phyloP scores from a whole-genome alignment of 306 rosid species.

The Abrus pulchellus region DNA sequence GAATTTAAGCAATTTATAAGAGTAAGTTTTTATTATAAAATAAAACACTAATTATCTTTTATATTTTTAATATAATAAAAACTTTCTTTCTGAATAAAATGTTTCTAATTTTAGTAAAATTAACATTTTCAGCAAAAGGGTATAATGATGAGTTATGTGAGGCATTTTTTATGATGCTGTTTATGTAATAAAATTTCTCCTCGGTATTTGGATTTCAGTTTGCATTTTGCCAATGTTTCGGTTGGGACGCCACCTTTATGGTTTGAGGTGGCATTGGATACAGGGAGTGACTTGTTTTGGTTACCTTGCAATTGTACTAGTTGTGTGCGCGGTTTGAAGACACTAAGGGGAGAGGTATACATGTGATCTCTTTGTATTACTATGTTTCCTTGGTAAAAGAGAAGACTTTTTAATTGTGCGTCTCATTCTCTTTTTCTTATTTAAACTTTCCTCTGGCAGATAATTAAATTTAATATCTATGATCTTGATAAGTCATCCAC shows the following conservation, averaged over 20 bases:
- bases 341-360: conserved; percentile 53
- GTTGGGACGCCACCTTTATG: conserved; percentile 79
- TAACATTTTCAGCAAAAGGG: too few species aligned
- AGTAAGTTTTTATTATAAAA: too few species aligned
- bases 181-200: neutral
- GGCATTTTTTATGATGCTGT: neutral
- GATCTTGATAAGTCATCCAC: conserved; percentile 69
- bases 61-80: too few species aligned
- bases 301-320: conserved; percentile 87
- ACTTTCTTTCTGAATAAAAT: too few species aligned
- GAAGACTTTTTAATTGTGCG: conserved; percentile 36
- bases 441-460: conserved; percentile 52
- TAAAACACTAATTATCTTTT: too few species aligned
- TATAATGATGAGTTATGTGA: conserved; percentile 4
- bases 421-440: neutral
- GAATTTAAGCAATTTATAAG: too few species aligned
- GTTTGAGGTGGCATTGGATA: conserved; percentile 90
- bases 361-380: conserved; percentile 2
- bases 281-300: conserved; percentile 94
- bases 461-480: conserved; percentile 60
- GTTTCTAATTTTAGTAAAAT: too few species aligned
- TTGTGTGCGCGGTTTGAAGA: conserved; percentile 51
- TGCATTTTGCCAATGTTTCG: conserved; percentile 82
- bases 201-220: conserved; percentile 62
- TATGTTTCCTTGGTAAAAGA: neutral